Conservation (phyloP, 306 rosid species). For the Macrotyloma uniflorum region DNA sequence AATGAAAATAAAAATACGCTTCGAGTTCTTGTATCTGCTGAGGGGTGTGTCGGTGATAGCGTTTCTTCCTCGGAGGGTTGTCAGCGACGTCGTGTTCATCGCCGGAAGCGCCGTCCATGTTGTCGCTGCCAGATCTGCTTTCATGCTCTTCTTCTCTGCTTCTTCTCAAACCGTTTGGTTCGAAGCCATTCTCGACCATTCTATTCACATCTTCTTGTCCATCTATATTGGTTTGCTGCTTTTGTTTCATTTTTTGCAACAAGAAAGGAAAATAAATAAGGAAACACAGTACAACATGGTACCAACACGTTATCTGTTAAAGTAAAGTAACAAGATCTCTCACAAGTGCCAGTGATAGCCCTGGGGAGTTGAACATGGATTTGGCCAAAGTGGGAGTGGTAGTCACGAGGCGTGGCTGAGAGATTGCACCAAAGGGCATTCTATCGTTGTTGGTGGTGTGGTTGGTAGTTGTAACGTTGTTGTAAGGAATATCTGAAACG, state of each 20-base stretch:
- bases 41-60: slow-evolving; percentile 98
- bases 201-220: slow-evolving; percentile 72
- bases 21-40: slow-evolving; percentile 98
- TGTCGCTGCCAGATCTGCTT: slow-evolving; percentile 96
- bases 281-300: slow-evolving; percentile 1
- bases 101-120: slow-evolving; percentile 92
- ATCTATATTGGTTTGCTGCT: slow-evolving; percentile 72
- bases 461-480: slow-evolving; percentile 29
- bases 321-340: slow-evolving; percentile 27
- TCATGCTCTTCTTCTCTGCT: slow-evolving; percentile 89
- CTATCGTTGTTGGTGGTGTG: slow-evolving; percentile 35
- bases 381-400: slow-evolving; percentile 68
- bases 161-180: slow-evolving; percentile 60
- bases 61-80: slow-evolving; percentile 73
- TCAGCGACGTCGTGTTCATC: slow-evolving; percentile 91
- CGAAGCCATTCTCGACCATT: slow-evolving; percentile 58
- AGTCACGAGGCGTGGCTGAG: slow-evolving; percentile 73
- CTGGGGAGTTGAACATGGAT: slow-evolving; percentile 93
- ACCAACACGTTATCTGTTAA: background rate
- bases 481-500: slow-evolving; percentile 63
- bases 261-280: background rate
- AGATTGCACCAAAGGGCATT: slow-evolving; percentile 75
- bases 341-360: slow-evolving; percentile 91
- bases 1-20: slow-evolving; percentile 62
- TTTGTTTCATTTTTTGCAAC: background rate